Base-by-base conservation (phyloP, 2,329 filamentous ascomycete genomes). In the Ilyonectria destructans region DNA sequence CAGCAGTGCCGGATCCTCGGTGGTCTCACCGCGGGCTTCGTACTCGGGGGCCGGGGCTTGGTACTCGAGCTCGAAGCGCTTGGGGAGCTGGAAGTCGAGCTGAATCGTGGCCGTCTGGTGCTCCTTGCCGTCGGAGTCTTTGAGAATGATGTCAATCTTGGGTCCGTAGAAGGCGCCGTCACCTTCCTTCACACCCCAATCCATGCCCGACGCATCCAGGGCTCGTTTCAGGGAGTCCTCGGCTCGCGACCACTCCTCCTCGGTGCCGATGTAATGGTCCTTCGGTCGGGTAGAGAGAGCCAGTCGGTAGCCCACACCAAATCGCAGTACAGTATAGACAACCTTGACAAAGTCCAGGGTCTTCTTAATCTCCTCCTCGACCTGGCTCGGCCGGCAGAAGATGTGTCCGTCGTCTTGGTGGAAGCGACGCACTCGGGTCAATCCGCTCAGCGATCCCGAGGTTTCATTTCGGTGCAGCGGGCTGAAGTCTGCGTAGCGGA, bases 401-500 rank as follows among this genome's bases (percentile, higher is more conserved):
- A 97, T 96, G 80, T 97, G 94, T 6, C 93, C 93, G 78, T 97
- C 94, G 78, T 97, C 95, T 78, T 97, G 95, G 80, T 96, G 93
- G 80, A 97, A 97, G 21, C 94, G 89, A 37, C 94, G 89, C 57
- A 97, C 93, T 66, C 95, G 90, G 3, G 94, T 97, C 66, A 97
- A 84, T 15, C 94, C 95, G 56, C 91, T 94, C 57, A 97, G 82
- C 0, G 94, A 90, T 1, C 95, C 94, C 0, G 93, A 95, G 7
- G 93, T 87, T 80, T 97, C 94, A 78, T 97, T 97, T 54, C 95
- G 88, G 79, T 96, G 93, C n/a, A 97, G 85, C 2, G 93, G 90
- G 75, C 93, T 94, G 77, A 97, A 97, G 80, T 97, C 95, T 63
- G 94, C 93, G 80, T 94, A 94, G 75, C 94, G 90, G 69, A 97